Percentiles rank a stretch among this genome's conserved stretches.
These are phyloP conservation scores for Climacium dendroides DNA, from an alignment of 225 moss, liverwort and hornwort genomes.

Conservation along the genomic window DNA sequence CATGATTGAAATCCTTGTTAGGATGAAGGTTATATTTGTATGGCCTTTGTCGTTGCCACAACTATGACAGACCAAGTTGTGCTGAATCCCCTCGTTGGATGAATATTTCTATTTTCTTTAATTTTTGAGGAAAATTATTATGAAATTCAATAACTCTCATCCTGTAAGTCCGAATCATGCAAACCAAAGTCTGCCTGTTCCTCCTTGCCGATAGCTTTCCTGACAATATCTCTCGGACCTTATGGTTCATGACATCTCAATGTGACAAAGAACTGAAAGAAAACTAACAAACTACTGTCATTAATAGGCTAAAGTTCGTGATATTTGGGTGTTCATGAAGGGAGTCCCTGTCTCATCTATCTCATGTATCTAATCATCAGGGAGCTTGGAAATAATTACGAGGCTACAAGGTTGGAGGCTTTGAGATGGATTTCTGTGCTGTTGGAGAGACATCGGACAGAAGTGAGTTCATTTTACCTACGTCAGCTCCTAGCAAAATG, in stretches of 20 bases:
- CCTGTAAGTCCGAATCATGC: neutral
- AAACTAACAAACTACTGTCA: neutral
- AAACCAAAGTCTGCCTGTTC: neutral
- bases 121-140: neutral
- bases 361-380: constrained; percentile 7
- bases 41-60: neutral
- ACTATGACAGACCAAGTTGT: neutral
- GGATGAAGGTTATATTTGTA: neutral
- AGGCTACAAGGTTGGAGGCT: constrained; percentile 78
- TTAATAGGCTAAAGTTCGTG: neutral
- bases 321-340: neutral
- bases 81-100: neutral
- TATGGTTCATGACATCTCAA: neutral
- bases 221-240: neutral
- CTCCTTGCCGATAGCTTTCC: neutral
- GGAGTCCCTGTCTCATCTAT: neutral
- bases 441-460: constrained; percentile 64
- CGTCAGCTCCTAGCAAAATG: neutral
- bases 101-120: neutral
- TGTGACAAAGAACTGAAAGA: neutral
- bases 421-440: constrained; percentile 82
- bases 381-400: constrained; percentile 60
- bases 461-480: constrained; percentile 27
- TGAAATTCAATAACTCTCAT: neutral
- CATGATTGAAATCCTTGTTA: neutral